A percentile compares a stretch with the other conserved stretches of the same genome.
Conservation (phyloP, 106 monocot species). For the Dioscorea zingiberensis region DNA sequence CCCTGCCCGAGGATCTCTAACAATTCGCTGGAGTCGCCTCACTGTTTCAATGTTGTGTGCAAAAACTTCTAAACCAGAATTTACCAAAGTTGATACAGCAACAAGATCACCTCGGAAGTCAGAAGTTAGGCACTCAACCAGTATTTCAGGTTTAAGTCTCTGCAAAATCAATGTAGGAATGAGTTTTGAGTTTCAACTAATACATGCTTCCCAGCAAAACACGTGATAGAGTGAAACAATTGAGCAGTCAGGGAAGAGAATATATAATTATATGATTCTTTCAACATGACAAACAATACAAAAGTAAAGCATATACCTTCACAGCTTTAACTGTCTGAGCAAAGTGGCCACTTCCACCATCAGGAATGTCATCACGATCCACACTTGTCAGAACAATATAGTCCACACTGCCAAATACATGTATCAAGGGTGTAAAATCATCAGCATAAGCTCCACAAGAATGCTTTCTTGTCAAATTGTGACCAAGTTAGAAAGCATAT, state of each 20-base stretch:
- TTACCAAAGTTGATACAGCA: conserved; percentile 54
- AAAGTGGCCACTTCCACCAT: conserved; percentile 98
- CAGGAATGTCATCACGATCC: conserved; percentile 95
- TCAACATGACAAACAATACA: conserved; percentile 12
- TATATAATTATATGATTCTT: too few species aligned
- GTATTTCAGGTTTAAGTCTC: conserved; percentile 71
- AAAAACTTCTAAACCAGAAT: conserved; percentile 88
- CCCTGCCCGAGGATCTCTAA: conserved; percentile 93
- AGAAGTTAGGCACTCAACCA: conserved; percentile 94
- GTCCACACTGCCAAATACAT: conserved; percentile 63
- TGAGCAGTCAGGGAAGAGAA: too few species aligned
- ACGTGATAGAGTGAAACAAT: too few species aligned
- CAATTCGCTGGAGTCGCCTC: conserved; percentile 81
- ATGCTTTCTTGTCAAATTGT: too few species aligned
- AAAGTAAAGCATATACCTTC: conserved; percentile 48
- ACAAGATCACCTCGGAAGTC: conserved; percentile 91
- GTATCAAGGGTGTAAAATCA: neutral
- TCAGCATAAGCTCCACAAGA: too few species aligned
- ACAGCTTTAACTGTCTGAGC: conserved; percentile 69
- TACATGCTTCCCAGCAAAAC: too few species aligned
- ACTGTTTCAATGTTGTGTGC: conserved; percentile 98
- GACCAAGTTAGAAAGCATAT: too few species aligned
- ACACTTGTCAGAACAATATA: conserved; percentile 96
- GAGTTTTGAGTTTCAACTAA: too few species aligned
- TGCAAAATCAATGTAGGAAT: conserved; percentile 11